Base-by-base conservation (phyloP, 306 rosid genomes). In the Vigna hirtella region DNA sequence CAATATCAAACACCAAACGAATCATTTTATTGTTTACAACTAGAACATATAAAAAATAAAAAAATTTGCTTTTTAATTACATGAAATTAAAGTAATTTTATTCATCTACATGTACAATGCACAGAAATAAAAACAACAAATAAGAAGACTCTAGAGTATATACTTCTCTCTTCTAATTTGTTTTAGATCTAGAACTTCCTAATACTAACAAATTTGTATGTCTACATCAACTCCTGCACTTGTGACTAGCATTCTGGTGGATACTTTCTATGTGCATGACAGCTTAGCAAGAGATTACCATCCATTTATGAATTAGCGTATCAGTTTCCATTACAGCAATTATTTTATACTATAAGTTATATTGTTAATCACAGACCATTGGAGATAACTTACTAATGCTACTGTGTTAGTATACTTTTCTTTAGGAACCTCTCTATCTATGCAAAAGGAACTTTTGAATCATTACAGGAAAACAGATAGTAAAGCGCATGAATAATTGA, bases 121-220 rank as follows among this genome's bases (percentile, higher is more conserved):
- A 10, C 26, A 13, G 14, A 40, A 55, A 58, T 73, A 68, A 56
- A 50, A 68, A 52, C 1, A 52, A 55, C 5, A 14, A 26, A 28
- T 51, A 34, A 36, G 7, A 32, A 4, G 20, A 22, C 20, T 62
- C 9, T 1, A 16, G 32, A 42, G 17, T 67, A 7, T 36, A 12
- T 65, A 62, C 52, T 76, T 74, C 49, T 74, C 48, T 47, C 58
- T 75, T 50, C 52, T 38, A 30, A 26, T 52, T 77, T 66, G 30
- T 3, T 65, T 51, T 14, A 50, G 22, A 17, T 52, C 14, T 71
- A 34, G 34, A 52, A 45, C 72, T 45, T 67, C 32, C 12, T 52
- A 8, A 34, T 32, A 64, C 22, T 9, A 49, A 76, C 73, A 30
- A 34, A 34, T 36, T 8, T 36, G 56, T 66, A 40, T 6, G 12